Conservation (phyloP, 148 eudicot genomes). For the Suaeda aralocaspica region DNA sequence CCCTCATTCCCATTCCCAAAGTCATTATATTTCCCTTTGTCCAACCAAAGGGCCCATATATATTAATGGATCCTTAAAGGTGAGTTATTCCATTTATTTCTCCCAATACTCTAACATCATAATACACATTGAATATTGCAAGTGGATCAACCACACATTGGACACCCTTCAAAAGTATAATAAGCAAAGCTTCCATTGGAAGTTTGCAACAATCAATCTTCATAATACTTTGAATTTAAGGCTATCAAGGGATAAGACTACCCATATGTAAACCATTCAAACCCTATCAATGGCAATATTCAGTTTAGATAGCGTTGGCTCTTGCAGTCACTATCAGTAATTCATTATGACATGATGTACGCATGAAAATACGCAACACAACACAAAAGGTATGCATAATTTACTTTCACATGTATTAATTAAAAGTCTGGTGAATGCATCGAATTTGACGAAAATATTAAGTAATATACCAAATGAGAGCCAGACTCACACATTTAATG, state of each 20-base stretch:
- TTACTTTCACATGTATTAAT: background rate
- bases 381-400: no score
- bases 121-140: no score
- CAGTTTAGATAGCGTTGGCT: background rate
- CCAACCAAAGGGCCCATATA: no score
- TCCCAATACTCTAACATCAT: no score
- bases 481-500: background rate
- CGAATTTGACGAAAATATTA: background rate
- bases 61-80: no score
- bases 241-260: background rate
- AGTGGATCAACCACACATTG: no score
- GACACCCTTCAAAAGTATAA: background rate
- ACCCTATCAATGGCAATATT: background rate
- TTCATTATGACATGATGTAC: background rate
- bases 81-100: no score
- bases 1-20: no score
- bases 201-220: background rate
- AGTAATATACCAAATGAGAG: background rate
- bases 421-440: no score
- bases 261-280: background rate
- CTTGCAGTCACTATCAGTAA: no score
- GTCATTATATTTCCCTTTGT: no score
- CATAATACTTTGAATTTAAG: background rate
- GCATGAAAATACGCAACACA: background rate
- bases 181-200: background rate